Conservation (phyloP, 768 basidiomycete species). For the Auricularia heimuer region DNA sequence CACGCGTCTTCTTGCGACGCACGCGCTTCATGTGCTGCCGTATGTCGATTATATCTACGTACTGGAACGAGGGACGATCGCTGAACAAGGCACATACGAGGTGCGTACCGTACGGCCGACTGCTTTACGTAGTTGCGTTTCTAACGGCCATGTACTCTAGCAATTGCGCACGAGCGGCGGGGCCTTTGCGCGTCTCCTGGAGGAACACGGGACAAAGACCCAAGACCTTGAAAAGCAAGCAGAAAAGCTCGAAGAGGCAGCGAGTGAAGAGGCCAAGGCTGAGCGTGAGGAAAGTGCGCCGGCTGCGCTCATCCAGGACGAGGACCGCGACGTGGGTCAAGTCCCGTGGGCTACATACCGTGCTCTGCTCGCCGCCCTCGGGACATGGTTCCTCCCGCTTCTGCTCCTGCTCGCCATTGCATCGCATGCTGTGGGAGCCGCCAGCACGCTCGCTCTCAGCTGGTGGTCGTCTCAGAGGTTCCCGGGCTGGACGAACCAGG, state of each 20-base stretch:
- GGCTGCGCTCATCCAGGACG: constrained; percentile 32
- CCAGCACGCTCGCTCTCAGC: constrained; percentile 59
- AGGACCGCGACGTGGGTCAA: constrained; percentile 47
- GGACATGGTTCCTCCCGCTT: constrained; percentile 35
- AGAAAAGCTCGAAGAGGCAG: constrained; percentile 11
- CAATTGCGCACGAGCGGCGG: constrained; percentile 20
- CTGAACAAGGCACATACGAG: constrained; percentile 52
- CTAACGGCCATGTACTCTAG: neutral
- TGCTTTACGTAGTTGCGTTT: neutral
- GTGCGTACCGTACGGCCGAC: constrained; percentile 22
- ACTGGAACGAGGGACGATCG: constrained; percentile 47
- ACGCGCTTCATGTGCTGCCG: constrained; percentile 46
- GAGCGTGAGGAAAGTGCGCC: constrained; percentile 5
- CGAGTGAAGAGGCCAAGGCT: neutral
- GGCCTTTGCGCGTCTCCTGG: constrained; percentile 42
- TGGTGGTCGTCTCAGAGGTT: constrained; percentile 60
- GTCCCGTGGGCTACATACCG: constrained; percentile 40
- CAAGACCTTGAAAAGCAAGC: constrained; percentile 5
- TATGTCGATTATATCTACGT: constrained; percentile 55
- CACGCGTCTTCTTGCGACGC: constrained; percentile 57
- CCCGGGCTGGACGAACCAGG: constrained; percentile 41
- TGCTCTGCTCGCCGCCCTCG: constrained; percentile 37
- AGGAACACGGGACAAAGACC: constrained; percentile 42
- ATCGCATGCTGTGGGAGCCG: constrained; percentile 37
- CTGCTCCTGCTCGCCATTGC: constrained; percentile 36